A percentile compares a stretch with the other conserved stretches of the same genome.
Conservation (phyloP, 31 red algal species). For the Asparagopsis taxiformis region DNA sequence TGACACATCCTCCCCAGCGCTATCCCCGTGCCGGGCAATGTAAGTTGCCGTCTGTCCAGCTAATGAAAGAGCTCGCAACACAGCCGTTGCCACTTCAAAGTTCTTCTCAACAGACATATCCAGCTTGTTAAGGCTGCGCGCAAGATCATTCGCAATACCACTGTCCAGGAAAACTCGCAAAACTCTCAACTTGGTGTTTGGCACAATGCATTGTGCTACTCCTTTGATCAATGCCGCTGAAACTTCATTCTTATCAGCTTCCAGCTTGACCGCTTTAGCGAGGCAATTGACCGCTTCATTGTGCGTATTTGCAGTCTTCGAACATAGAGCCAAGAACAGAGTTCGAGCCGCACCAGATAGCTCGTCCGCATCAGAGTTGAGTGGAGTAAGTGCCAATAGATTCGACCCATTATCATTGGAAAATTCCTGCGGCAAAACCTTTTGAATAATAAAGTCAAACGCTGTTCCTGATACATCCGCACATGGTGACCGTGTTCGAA, state of each 20-base stretch:
- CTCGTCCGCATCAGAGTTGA: not conserved
- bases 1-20: constrained; percentile 24
- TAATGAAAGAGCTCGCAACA: constrained; percentile 24
- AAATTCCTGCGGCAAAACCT: constrained; percentile 9
- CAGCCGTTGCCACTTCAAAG: constrained; percentile 51
- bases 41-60: constrained; percentile 41
- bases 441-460: constrained; percentile 47
- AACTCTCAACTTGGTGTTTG: constrained; percentile 38
- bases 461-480: constrained; percentile 12
- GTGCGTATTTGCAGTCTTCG: constrained; percentile 18
- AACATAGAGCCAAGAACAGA: constrained; percentile 43
- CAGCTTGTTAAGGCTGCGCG: constrained; percentile 31
- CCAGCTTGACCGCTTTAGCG: constrained; percentile 23
- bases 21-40: constrained; percentile 21
- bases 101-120: constrained; percentile 39
- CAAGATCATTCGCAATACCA: constrained; percentile 58
- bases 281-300: constrained; percentile 31
- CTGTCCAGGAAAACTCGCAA: constrained; percentile 36
- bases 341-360: constrained; percentile 11
- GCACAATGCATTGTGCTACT: constrained; percentile 41
- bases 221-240: constrained; percentile 19
- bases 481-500: constrained; percentile 18
- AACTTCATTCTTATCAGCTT: constrained; percentile 17
- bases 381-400: not conserved
- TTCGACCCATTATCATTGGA: not conserved